These are phyloP conservation scores for Blastomyces gilchristii DNA, from an alignment of 2,329 filamentous ascomycete genomes.

Conservation along the genomic window DNA sequence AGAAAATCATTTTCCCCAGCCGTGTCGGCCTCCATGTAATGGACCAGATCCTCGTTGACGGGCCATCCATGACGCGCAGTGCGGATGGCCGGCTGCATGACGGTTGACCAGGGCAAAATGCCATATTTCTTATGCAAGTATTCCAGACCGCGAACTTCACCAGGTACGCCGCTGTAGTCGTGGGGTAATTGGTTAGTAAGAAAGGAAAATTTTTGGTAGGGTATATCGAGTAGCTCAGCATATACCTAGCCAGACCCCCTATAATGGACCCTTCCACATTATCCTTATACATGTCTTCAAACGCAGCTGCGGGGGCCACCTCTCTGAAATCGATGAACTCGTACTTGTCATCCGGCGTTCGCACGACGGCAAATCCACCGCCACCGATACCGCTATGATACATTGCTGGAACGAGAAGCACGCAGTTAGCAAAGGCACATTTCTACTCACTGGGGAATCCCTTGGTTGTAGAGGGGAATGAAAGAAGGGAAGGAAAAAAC, in stretches of 20 bases:
- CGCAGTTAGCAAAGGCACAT: constrained; percentile 1
- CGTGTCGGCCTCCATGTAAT: constrained; percentile 55
- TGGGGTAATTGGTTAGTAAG: neutral
- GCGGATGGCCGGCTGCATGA: constrained; percentile 63
- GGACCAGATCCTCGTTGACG: constrained; percentile 62
- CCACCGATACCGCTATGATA: constrained; percentile 76
- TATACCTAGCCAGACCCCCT: constrained; percentile 56
- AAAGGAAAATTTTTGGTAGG: neutral
- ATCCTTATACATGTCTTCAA: constrained; percentile 72
- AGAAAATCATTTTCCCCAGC: constrained; percentile 54
- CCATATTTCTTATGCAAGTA: constrained; percentile 58
- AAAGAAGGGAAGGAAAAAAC: constrained; percentile 6
- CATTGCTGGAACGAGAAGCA: constrained; percentile 41
- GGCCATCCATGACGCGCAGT: constrained; percentile 64
- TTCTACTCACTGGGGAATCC: neutral
- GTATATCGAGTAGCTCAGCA: neutral
- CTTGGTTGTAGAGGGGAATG: too few species aligned
- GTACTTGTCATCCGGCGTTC: constrained; percentile 61
- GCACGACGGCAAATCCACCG: constrained; percentile 80
- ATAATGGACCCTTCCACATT: constrained; percentile 56
- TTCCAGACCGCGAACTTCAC: constrained; percentile 63
- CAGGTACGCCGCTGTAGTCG: constrained; percentile 42
- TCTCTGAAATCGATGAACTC: constrained; percentile 88
- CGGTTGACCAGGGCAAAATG: constrained; percentile 56
- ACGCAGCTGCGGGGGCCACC: constrained; percentile 70